Evolutionary conservation across 331 rosid genomes (phyloP), one percentile per base, ranked within the genome.

Genomic region (Phaseolus coccineus): DNA sequence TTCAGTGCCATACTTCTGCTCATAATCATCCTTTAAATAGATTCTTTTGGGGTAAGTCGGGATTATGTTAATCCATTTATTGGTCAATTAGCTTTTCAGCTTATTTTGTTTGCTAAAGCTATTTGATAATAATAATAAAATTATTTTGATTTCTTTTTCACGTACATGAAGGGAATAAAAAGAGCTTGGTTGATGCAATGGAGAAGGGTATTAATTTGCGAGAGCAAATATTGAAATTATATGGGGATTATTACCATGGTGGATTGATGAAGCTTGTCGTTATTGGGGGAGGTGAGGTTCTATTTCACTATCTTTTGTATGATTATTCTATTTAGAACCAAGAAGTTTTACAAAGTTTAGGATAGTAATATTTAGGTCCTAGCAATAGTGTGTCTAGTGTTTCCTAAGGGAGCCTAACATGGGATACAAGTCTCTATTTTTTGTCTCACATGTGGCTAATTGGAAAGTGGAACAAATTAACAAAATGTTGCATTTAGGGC

Each of bases 241-340:
- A 87, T 80, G 48, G 52, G 47, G 84, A 90, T 78, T 88, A 88
- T 87, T 95, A 95, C 90, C 98, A 93, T 77, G 99, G 98, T 74
- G 99, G 99, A 88, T 83, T 95, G 62, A 95, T 95, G 99, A 95
- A 90, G 90, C 93, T 95, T 67, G 97, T 86, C 78, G 88, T 95
- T 84, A 93, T 95, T 84, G 99, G 99, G 77, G 99, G 99, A 93
- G 99, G 99, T 93, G 79, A 84, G 85, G 52, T 37, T 83, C 71
- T 59, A 51, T 80, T 74, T 83, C 44, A 39, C 70, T 51, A 80
- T 64, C 69, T 74, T 35, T 73, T 42, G 42, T 67, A 27, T 55
- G 28, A 14, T 33, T 65, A 24, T 69, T 77, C 63, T 16, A 39
- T 74, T 42, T 56, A 15, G 59, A 74, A 51, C 35, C 31, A 70